Evolutionary conservation across 441 rosid genomes (phyloP), one percentile per base, ranked within the genome.

Genomic region (Populus trichocarpa): DNA sequence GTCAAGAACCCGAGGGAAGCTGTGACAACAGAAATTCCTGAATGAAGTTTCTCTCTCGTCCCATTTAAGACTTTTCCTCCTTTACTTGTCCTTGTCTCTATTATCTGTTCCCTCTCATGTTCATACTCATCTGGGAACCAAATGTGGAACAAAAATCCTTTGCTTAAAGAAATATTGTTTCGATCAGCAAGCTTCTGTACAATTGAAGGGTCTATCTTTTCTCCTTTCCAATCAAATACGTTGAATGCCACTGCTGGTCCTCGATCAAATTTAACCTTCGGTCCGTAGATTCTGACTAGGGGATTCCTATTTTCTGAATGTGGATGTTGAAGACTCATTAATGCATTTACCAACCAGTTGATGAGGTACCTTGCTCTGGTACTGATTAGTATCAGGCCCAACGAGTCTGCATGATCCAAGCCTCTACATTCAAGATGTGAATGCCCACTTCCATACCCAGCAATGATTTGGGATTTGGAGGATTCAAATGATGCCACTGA

Each of bases 241-340:
- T 93, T 93, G 83, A 96, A 96, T 33, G 97, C 92, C 71, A 93
- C 26, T 13, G 92, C 90, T n/a, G 93, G 89, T 65, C 93, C 97
- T 11, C 94, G 81, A n/a, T 82, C 86, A 53, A 79, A 81, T 30
- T 30, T 30, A 30, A 30, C 32, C 32, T 30, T 30, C 32, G 32
- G 32, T 30, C 32, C 32, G 32, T 30, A 30, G 32, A 30, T 30
- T 30, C 86, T 89, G 20, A 96, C 84, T 1, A 85, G 81, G 18
- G 80, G 87, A 46, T 67, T 78, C 36, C 91, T 85, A 2, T 71
- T 76, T 79, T 87, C 83, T 59, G 84, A 83, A 53, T 91, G 80
- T 46, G 97, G 98, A 73, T 93, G 97, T 33, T 85, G 82, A 3
- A 93, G 92, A 69, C 88, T 89, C 84, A 69, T 83, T 76, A 93